These are phyloP conservation scores for Arxiozyma bovina DNA, from an alignment of 1,139 yeast genomes.

Conservation along the genomic window DNA sequence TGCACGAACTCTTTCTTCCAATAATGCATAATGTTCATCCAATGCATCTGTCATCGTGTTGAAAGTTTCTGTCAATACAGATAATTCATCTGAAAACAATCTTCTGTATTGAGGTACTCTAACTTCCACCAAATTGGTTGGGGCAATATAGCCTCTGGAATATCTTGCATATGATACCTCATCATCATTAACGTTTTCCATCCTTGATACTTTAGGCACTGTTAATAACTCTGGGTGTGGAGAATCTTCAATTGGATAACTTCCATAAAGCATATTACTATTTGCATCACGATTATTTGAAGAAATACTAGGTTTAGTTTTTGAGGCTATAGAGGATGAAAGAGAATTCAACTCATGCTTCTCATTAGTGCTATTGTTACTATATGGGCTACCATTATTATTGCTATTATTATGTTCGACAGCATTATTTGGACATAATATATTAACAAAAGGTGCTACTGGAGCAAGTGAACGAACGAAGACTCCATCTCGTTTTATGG, in stretches of 20 bases:
- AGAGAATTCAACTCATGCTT: background rate
- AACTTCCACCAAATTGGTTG: conserved; percentile 35
- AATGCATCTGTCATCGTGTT: conserved; percentile 86
- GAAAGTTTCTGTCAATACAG: conserved; percentile 80
- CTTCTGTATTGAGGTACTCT: conserved; percentile 49
- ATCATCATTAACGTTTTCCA: background rate
- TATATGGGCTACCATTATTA: background rate
- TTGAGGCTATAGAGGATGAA: background rate
- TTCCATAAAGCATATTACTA: background rate
- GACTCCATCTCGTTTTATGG: conserved; percentile 13
- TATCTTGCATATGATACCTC: conserved; percentile 9
- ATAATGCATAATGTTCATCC: conserved; percentile 68
- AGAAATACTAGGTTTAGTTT: background rate
- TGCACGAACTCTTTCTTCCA: conserved; percentile 83
- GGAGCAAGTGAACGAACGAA: conserved; percentile 11
- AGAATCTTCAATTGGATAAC: background rate
- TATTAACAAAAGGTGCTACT: background rate
- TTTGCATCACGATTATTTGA: background rate
- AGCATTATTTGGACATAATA: conserved; percentile 1
- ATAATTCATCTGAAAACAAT: conserved; percentile 72
- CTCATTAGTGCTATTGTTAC: conserved; percentile 8
- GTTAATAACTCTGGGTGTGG: conserved; percentile 2
- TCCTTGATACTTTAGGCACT: background rate
- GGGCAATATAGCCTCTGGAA: conserved; percentile 26
- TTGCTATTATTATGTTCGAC: conserved; percentile 3